Evolutionary conservation across 306 rosid genomes (phyloP), one percentile per base, ranked within the genome.

Genomic region (Cucurbita pepo): DNA sequence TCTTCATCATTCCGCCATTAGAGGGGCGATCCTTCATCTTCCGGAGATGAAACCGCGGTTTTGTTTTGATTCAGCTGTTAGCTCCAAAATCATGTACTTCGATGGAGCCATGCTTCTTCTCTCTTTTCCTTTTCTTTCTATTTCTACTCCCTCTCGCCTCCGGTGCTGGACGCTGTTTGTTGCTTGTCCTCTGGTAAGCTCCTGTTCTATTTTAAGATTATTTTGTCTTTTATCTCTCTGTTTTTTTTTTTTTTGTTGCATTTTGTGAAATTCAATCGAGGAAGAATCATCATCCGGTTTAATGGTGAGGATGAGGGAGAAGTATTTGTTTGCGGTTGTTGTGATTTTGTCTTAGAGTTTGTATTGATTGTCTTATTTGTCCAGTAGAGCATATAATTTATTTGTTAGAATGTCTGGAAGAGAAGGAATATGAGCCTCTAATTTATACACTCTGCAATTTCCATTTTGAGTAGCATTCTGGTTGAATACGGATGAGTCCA

Each of bases 401-500:
- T 69, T 50, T 69, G 51, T 63, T 51, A 34, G 13, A 30, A 34
- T 50, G 48, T 48, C 59, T 50, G 22, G 74, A 51, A 7, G 14
- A 66, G 73, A 25, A 22, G 4, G 56, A 30, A 30, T 25, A 21
- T 14, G 73, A 69, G 7, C 44, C 59, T 50, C 56, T 67, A 13
- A 47, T 67, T 13, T 67, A 51, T 47, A 37, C 71, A 67, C 22
- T 67, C 7, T 47, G 11, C 37, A 47, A 44, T 67, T 67, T 47
- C 43, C 56, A 8, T 50, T 50, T 69, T 50, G 74, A 50, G 16
- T 51, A 69, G 59, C 45, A 69, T 69, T 69, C 58, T 65, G 59
- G 51, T 52, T 65, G 61, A 59, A 12, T 50, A 69, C 74, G 47
- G 80, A 88, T 91, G 97, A 81, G 89, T 78, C 77, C 85, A 40